phyloP scores from a whole-genome alignment of 345 rosid genomes.

The Nasturtium officinale region DNA sequence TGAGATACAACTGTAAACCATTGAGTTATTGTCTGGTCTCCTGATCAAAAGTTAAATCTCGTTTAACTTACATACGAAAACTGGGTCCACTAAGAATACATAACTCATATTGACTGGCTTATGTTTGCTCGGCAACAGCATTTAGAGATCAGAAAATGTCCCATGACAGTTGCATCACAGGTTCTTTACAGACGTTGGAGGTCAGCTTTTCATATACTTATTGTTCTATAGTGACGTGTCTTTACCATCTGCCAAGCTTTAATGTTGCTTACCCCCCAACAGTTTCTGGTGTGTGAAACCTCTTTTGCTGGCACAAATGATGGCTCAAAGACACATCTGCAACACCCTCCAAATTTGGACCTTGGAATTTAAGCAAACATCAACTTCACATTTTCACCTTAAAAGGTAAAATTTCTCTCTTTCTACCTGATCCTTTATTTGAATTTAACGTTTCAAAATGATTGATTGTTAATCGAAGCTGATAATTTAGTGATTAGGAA shows the following conservation, averaged over 20 bases:
- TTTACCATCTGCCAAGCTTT: conserved; percentile 23
- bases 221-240: conserved; percentile 19
- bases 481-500: conserved; percentile 8
- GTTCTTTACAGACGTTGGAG: conserved; percentile 13
- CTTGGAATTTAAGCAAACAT: conserved; percentile 30
- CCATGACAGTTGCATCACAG: conserved; percentile 3
- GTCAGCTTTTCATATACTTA: conserved; percentile 19
- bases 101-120: conserved; percentile 22
- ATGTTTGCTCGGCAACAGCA: conserved; percentile 19
- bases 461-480: background rate
- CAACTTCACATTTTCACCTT: conserved; percentile 24
- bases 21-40: conserved; percentile 13
- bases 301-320: conserved; percentile 25
- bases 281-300: conserved; percentile 29
- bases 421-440: conserved; percentile 22
- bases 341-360: conserved; percentile 22
- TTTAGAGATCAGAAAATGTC: conserved; percentile 15
- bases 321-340: conserved; percentile 27
- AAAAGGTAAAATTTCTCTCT: conserved; percentile 4
- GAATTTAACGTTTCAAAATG: background rate
- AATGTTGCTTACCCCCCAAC: conserved; percentile 24
- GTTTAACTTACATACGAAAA: conserved; percentile 3
- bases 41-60: conserved; percentile 23
- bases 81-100: conserved; percentile 18
- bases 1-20: conserved; percentile 13